Conservation (phyloP, 1,284 basidiomycete genomes). For the Boletus subluridellus region DNA sequence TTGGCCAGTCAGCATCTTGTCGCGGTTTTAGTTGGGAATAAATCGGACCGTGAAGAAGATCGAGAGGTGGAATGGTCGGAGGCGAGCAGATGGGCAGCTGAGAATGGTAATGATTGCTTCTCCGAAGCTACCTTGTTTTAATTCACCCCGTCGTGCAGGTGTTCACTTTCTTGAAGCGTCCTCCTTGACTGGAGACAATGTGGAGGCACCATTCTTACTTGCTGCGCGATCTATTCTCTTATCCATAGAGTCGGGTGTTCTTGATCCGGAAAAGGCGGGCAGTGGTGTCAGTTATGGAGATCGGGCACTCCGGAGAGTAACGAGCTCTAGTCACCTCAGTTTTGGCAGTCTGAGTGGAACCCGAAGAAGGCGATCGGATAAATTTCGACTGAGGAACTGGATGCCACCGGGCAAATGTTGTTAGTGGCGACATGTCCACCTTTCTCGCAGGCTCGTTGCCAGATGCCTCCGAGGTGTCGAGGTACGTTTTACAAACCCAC, state of each 20-base stretch:
- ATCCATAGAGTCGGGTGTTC: constrained; percentile 86
- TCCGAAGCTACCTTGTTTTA: background rate
- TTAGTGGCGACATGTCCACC: constrained; percentile 29
- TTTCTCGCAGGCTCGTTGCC: background rate
- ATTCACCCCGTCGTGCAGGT: constrained; percentile 45
- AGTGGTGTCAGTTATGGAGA: constrained; percentile 97
- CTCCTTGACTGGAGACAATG: constrained; percentile 88
- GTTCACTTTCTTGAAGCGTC: constrained; percentile 93
- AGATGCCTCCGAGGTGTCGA: background rate
- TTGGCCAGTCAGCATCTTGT: constrained; percentile 87
- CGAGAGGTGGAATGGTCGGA: constrained; percentile 93
- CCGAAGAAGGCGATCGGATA: constrained; percentile 55
- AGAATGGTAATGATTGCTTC: constrained; percentile 62
- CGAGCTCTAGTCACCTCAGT: constrained; percentile 76
- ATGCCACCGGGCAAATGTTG: constrained; percentile 55
- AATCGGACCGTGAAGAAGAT: constrained; percentile 91
- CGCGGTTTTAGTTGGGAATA: constrained; percentile 92
- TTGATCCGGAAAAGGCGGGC: constrained; percentile 91
- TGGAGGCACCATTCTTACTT: constrained; percentile 89
- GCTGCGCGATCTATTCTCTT: constrained; percentile 87
- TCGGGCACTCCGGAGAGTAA: constrained; percentile 81
- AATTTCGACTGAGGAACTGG: constrained; percentile 58
- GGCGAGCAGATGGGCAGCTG: constrained; percentile 91
- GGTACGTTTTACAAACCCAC: constrained; percentile 18
- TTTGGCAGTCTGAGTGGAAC: constrained; percentile 71